Conservation (phyloP, 2,329 filamentous ascomycete genomes). For the Sordariomycetes sp. region DNA sequence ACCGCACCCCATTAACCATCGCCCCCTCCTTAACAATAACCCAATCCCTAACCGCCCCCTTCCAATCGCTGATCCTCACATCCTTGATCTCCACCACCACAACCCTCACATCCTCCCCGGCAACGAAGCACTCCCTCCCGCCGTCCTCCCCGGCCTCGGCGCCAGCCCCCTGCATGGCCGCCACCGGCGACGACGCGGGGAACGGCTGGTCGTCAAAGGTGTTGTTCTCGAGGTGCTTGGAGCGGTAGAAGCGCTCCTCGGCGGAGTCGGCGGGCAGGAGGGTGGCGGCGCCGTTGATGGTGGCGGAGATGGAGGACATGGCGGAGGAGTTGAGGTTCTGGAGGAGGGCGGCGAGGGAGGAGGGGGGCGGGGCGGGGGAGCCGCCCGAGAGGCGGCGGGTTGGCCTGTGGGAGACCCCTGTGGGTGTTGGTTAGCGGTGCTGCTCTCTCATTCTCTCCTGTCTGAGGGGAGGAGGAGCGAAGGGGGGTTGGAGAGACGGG, state of each 20-base stretch:
- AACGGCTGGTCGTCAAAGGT: constrained; percentile 54
- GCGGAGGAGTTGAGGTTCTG: constrained; percentile 86
- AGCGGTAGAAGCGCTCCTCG: constrained; percentile 76
- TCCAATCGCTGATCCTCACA: constrained; percentile 88
- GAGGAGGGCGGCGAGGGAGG: constrained; percentile 71
- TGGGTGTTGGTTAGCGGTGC: neutral
- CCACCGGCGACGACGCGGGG: constrained; percentile 16
- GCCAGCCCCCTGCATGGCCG: constrained; percentile 7
- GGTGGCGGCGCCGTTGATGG: constrained; percentile 79
- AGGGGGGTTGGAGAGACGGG: neutral
- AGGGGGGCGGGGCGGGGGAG: constrained; percentile 54
- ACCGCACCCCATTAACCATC: constrained; percentile 29
- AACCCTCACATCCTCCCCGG: constrained; percentile 71
- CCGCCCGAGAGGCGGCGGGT: constrained; percentile 49
- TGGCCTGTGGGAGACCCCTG: constrained; percentile 81
- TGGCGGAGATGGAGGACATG: constrained; percentile 80
- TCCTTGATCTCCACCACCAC: constrained; percentile 77
- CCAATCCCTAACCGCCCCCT: constrained; percentile 83
- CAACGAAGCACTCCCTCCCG: neutral
- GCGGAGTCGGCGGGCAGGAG: constrained; percentile 64
- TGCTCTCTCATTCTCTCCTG: too few species aligned
- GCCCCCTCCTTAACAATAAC: constrained; percentile 28
- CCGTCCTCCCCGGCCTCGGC: neutral
- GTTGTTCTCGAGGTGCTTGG: constrained; percentile 82
- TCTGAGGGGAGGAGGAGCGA: neutral